These are phyloP conservation scores for Ophiostoma piceae DNA, from an alignment of 2,329 filamentous ascomycete genomes.

Conservation along the genomic window DNA sequence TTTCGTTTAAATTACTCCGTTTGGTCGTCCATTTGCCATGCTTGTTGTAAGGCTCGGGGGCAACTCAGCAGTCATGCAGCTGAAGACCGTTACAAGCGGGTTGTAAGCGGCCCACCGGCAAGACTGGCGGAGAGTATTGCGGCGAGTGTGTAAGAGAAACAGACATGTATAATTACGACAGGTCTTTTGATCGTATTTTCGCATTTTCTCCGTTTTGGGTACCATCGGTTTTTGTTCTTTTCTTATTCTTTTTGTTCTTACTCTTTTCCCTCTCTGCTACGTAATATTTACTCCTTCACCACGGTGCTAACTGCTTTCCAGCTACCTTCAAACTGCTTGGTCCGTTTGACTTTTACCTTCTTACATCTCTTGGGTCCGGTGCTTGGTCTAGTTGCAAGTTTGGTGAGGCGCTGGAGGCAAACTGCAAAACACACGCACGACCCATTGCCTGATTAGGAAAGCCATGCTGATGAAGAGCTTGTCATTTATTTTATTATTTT, in stretches of 20 bases:
- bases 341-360: not conserved
- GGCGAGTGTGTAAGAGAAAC: conserved; percentile 11
- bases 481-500: not conserved
- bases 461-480: not conserved
- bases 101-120: not conserved
- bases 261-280: not conserved
- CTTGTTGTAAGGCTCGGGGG: too few relatives aligned
- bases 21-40: not conserved
- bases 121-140: conserved; percentile 3
- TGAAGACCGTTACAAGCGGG: too few relatives aligned
- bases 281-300: not conserved
- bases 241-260: too few relatives aligned
- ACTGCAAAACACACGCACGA: conserved; percentile 17
- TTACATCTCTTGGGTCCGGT: not conserved
- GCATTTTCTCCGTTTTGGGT: not conserved
- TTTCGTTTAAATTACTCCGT: not conserved
- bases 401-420: not conserved
- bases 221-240: not conserved
- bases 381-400: not conserved
- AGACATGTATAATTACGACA: not conserved
- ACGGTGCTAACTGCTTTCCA: not conserved
- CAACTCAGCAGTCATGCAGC: too few relatives aligned
- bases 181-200: not conserved
- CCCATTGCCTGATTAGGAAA: conserved; percentile 12
- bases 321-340: not conserved